Evolutionary conservation across 2,329 filamentous ascomycete genomes (phyloP), one percentile per base, ranked within the genome.

Genomic region (Taxawa tesnikishii): DNA sequence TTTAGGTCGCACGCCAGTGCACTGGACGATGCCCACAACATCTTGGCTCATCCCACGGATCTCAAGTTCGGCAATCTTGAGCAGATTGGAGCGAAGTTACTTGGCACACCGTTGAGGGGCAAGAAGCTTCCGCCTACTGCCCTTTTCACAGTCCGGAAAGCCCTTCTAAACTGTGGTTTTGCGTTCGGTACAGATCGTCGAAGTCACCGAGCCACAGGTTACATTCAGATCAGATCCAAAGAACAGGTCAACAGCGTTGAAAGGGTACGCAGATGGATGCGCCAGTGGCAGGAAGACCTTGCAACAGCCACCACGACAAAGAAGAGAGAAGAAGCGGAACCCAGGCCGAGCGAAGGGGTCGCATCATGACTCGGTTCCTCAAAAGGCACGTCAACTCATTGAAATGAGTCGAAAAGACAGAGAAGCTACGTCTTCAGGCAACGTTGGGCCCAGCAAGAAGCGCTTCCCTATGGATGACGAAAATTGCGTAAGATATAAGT

Each of bases 91-190:
- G 51, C 55, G 19, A 54, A 47, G 6, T 44, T 71, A 15, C 48
- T 63, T 34, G 45, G 46, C 9, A 33, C 42, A 42, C 40, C 38
- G 9, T 33, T 47, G 10, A n/a, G n/a, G n/a, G 37, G 47, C 17
- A 42, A 32, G 41, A 2, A 48, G 52, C 14, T 53, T 9, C 35
- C 49, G n/a, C 27, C 42, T 10, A 37, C 44, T 11, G 50, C 68
- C 6, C 54, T 84, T 4, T 81, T 83, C 45, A 80, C 82, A 4
- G 73, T 85, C 5, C 77, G 84, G 42, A 70, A 70, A 34, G 68
- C 76, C 6, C 50, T 88, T 6, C 51, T 66, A 15, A 61, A 66
- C 25, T 67, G 75, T 37, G 73, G 76, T 6, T 62, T 74, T 32
- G 70, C 64, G 16, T 82, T 85, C 47, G 63, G 65, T 40, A 70